Conservation (phyloP, 1,139 yeast genomes). For the Hyphopichia wangnamkhiaoensis region DNA sequence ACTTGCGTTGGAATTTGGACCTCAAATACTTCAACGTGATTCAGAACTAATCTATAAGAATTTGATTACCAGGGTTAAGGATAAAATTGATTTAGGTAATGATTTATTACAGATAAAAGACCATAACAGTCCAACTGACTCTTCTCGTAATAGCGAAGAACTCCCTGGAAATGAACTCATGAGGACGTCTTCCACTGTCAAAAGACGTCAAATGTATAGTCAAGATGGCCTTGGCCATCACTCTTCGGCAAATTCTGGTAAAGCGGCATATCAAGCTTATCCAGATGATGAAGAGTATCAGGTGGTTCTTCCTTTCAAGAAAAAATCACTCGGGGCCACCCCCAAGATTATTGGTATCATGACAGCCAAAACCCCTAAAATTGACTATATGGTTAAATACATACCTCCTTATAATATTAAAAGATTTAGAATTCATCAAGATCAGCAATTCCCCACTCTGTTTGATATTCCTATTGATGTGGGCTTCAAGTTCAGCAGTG, state of each 20-base stretch:
- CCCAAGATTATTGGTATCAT: conserved; percentile 24
- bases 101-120: not conserved
- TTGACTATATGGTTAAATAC: conserved; percentile 16
- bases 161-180: not conserved
- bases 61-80: conserved; percentile 15
- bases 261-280: conserved; percentile 4
- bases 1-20: conserved; percentile 11
- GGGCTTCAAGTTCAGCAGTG: conserved; percentile 2
- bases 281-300: conserved; percentile 10
- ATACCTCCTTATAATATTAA: conserved; percentile 6
- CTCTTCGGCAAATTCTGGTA: not conserved
- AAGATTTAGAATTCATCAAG: not conserved
- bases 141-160: too few relatives aligned
- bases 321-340: conserved; percentile 19
- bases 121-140: too few relatives aligned
- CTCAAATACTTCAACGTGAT: conserved; percentile 11
- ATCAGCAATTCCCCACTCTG: not conserved
- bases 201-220: conserved; percentile 19
- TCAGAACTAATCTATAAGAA: conserved; percentile 16
- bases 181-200: conserved; percentile 12
- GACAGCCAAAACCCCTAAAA: conserved; percentile 15
- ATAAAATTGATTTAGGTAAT: conserved; percentile 17
- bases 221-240: not conserved
- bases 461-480: conserved; percentile 1
- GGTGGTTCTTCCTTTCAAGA: conserved; percentile 14